phyloP scores from a whole-genome alignment of 768 basidiomycete species.

The Podaxis mareebaensis region DNA sequence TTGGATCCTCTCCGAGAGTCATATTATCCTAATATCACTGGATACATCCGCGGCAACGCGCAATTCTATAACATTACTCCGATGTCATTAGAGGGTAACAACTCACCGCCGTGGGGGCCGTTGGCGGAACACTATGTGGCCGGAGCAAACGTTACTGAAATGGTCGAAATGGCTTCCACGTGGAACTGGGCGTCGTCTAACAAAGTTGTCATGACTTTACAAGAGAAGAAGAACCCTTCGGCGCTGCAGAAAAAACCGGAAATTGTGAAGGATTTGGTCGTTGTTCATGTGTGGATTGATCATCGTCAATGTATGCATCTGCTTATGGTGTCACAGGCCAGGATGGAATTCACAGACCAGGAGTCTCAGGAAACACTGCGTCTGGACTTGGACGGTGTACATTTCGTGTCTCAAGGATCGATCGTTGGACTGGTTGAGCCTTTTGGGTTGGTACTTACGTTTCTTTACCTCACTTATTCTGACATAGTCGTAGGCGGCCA shows the following conservation, averaged over 20 bases:
- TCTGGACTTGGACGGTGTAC: slow-evolving; percentile 77
- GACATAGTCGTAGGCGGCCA: slow-evolving; percentile 37
- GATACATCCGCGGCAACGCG: slow-evolving; percentile 69
- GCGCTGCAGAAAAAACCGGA: slow-evolving; percentile 31
- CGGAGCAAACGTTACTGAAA: slow-evolving; percentile 50
- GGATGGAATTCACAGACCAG: slow-evolving; percentile 63
- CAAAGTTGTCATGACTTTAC: slow-evolving; percentile 64
- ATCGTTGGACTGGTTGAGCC: slow-evolving; percentile 76
- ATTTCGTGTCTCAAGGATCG: slow-evolving; percentile 71
- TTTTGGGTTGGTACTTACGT: slow-evolving; percentile 45
- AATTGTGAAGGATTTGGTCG: slow-evolving; percentile 45
- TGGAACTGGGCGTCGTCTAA: slow-evolving; percentile 75
- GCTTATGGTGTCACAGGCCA: slow-evolving; percentile 48
- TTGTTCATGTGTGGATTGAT: slow-evolving; percentile 60
- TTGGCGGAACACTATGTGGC: slow-evolving; percentile 52
- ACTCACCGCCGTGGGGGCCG: slow-evolving; percentile 49
- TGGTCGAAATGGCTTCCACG: slow-evolving; percentile 45
- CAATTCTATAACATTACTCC: slow-evolving; percentile 66
- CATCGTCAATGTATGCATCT: slow-evolving; percentile 7
- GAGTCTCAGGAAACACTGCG: slow-evolving; percentile 56
- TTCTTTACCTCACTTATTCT: slow-evolving; percentile 1
- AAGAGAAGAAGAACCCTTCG: slow-evolving; percentile 54
- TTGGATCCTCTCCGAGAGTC: slow-evolving; percentile 50
- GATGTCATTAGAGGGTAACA: slow-evolving; percentile 37
- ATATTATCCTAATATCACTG: slow-evolving; percentile 77